Evolutionary conservation across 2,329 filamentous ascomycete genomes (phyloP).

Genomic region (Paraphaeosphaeria minitans): DNA sequence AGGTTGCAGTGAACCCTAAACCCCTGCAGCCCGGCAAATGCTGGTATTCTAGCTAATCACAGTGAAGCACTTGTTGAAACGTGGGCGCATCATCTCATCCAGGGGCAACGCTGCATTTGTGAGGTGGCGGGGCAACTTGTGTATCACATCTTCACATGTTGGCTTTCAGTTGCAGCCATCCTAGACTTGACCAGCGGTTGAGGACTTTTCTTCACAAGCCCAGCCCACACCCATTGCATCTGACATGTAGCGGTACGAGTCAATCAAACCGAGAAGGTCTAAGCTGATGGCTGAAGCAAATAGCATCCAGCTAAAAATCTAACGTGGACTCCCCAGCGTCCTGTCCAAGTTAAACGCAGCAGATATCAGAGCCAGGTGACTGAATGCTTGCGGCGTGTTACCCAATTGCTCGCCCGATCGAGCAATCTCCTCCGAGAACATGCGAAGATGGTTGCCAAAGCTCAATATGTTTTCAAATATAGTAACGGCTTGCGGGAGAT

Average conservation of each 20-base stretch:
- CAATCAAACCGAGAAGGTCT: background rate
- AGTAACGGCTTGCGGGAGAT: constrained; percentile 64
- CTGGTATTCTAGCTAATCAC: constrained; percentile 23
- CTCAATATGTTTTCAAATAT: constrained; percentile 79
- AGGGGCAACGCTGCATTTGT: constrained; percentile 10
- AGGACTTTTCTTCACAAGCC: background rate
- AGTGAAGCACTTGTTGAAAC: constrained; percentile 15
- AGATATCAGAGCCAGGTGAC: constrained; percentile 75
- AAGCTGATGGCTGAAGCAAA: no score
- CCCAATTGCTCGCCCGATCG: constrained; percentile 76
- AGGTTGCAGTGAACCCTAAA: constrained; percentile 24
- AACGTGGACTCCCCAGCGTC: constrained; percentile 19
- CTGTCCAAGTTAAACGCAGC: constrained; percentile 77
- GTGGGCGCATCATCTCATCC: constrained; percentile 9
- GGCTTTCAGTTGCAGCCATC: background rate
- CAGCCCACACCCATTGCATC: background rate
- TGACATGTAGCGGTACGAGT: background rate
- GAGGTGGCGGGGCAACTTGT: constrained; percentile 1
- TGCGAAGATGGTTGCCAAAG: constrained; percentile 76
- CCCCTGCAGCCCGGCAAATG: constrained; percentile 12
- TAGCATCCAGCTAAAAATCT: no score
- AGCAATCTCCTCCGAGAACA: constrained; percentile 81
- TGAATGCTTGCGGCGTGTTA: constrained; percentile 80
- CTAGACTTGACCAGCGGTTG: background rate
- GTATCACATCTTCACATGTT: background rate